phyloP scores from a whole-genome alignment of 805 yeast genomes.

The Candida palmyrensis region DNA sequence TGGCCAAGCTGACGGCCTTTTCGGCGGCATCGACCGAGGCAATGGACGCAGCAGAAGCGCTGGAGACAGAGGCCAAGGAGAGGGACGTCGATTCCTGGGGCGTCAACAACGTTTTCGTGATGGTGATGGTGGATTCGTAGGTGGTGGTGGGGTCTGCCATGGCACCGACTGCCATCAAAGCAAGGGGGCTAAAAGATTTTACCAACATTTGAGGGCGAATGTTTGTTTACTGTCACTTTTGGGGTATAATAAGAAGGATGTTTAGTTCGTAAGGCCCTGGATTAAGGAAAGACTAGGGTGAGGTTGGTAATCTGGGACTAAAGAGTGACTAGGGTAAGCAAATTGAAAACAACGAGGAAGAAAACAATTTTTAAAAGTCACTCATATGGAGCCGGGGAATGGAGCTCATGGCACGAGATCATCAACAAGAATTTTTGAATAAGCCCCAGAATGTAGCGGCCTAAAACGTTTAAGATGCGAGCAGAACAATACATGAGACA shows the following conservation, averaged over 20 bases:
- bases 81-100: slow-evolving; percentile 39
- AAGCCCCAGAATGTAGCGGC: too few relatives aligned
- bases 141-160: slow-evolving; percentile 31
- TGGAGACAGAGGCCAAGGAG: slow-evolving; percentile 14
- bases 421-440: too few relatives aligned
- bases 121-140: slow-evolving; percentile 37
- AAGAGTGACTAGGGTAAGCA: slow-evolving; percentile 6
- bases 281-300: slow-evolving; percentile 15
- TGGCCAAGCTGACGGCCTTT: slow-evolving; percentile 22
- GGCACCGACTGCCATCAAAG: slow-evolving; percentile 11
- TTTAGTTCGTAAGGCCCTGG: not conserved
- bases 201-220: slow-evolving; percentile 9
- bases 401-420: too few relatives aligned
- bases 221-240: not conserved
- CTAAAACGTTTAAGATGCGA: not conserved
- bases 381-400: too few relatives aligned
- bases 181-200: slow-evolving; percentile 11
- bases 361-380: too few relatives aligned
- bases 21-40: slow-evolving; percentile 13
- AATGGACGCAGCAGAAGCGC: slow-evolving; percentile 13
- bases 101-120: slow-evolving; percentile 42
- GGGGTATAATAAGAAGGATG: slow-evolving; percentile 1
- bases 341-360: too few relatives aligned
- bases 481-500: not conserved
- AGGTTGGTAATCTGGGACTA: slow-evolving; percentile 2